phyloP scores from a whole-genome alignment of 2,329 filamentous ascomycete genomes.

The Diaporthe vaccinii region DNA sequence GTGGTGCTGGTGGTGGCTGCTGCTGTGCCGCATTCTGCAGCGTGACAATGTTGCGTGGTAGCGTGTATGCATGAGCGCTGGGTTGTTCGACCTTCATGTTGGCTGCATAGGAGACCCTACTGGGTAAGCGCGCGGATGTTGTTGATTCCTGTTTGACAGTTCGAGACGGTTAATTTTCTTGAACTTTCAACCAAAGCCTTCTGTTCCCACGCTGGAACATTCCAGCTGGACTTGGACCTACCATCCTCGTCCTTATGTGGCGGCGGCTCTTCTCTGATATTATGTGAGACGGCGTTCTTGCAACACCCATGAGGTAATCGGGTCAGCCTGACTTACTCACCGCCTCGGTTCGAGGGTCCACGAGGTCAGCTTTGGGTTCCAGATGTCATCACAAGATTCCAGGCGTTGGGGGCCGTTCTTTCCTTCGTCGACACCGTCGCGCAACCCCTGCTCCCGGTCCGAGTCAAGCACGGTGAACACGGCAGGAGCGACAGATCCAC shows the following conservation, averaged over 20 bases:
- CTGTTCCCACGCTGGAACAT: neutral
- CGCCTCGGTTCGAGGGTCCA: slow-evolving; percentile 4
- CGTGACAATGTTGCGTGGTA: slow-evolving; percentile 9
- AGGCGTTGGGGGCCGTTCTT: neutral
- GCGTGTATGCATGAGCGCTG: neutral
- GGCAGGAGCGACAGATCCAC: neutral
- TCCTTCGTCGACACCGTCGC: neutral
- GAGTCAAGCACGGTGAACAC: neutral
- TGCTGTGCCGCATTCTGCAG: slow-evolving; percentile 31
- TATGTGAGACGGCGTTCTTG: slow-evolving; percentile 18
- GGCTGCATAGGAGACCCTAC: neutral
- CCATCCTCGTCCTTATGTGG: slow-evolving; percentile 1
- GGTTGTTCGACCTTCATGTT: slow-evolving; percentile 26
- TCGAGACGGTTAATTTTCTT: neutral
- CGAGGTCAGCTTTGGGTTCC: neutral
- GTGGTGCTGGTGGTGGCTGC: neutral
- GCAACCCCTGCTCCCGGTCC: neutral
- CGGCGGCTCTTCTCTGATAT: neutral
- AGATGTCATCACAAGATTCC: neutral
- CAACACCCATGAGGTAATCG: slow-evolving; percentile 15
- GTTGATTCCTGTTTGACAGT: neutral
- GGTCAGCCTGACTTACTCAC: slow-evolving; percentile 10
- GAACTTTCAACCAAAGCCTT: neutral
- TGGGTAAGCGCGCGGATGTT: neutral
- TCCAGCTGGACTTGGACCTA: neutral